These are phyloP conservation scores for Pyrenopolyporus hunteri DNA, from an alignment of 495 filamentous ascomycete species.

Conservation along the genomic window DNA sequence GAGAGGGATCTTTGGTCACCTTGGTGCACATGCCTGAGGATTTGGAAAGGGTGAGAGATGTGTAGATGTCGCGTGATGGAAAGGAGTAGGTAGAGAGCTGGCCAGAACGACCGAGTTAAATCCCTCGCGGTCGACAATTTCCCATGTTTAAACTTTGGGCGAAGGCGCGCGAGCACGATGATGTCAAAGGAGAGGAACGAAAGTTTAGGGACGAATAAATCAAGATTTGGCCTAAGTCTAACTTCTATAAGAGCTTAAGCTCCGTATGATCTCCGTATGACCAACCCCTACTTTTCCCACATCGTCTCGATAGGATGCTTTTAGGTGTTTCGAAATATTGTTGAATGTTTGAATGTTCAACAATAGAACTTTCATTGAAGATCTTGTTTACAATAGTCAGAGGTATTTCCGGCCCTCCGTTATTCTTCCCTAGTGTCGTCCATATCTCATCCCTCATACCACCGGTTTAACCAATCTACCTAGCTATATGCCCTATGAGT, in stretches of 20 bases:
- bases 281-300: too few relatives aligned
- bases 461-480: too few relatives aligned
- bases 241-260: conserved; percentile 5
- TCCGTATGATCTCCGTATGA: too few relatives aligned
- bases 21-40: neutral
- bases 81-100: neutral
- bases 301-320: too few relatives aligned
- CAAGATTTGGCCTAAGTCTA: neutral
- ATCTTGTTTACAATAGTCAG: too few relatives aligned
- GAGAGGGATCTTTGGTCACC: neutral
- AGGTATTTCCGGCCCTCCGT: too few relatives aligned
- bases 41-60: neutral
- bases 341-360: too few relatives aligned
- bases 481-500: too few relatives aligned
- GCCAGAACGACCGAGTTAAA: neutral
- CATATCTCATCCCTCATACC: too few relatives aligned
- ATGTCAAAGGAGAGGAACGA: neutral
- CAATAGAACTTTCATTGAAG: too few relatives aligned
- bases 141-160: neutral
- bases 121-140: neutral
- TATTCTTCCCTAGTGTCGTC: too few relatives aligned
- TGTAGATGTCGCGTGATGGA: neutral
- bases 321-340: too few relatives aligned
- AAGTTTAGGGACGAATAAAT: neutral
- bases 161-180: neutral